Percentiles rank a stretch among this genome's conserved stretches.
These are phyloP conservation scores for Delphinella strobiligena DNA, from an alignment of 2,329 filamentous ascomycete species.

Conservation along the genomic window DNA sequence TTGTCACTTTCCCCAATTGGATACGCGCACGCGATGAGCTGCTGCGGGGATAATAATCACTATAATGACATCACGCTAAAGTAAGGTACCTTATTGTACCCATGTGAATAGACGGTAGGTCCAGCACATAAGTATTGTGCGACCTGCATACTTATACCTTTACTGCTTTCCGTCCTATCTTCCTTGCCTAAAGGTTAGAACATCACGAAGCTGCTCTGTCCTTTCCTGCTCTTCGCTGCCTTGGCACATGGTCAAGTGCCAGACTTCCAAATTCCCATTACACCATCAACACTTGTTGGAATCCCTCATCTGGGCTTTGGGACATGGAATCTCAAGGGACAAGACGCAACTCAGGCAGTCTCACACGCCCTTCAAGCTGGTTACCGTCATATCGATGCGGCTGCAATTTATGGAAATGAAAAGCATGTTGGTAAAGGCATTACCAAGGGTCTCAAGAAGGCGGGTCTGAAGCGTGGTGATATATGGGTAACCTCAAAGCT, in stretches of 20 bases:
- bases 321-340: slow-evolving; percentile 25
- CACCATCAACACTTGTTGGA: slow-evolving; percentile 13
- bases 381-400: slow-evolving; percentile 43
- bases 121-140: no score
- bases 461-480: slow-evolving; percentile 21
- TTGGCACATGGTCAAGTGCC: slow-evolving; percentile 9
- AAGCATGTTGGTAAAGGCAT: slow-evolving; percentile 32
- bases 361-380: slow-evolving; percentile 32
- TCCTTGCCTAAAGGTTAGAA: no score
- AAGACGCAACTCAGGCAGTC: slow-evolving; percentile 24
- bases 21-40: no score
- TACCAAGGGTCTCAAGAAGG: slow-evolving; percentile 20
- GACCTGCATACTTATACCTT: no score
- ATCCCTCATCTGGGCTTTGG: slow-evolving; percentile 26
- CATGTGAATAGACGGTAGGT: no score
- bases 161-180: no score
- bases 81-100: no score
- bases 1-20: no score
- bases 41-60: no score
- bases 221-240: slow-evolving; percentile 15
- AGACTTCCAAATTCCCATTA: slow-evolving; percentile 15
- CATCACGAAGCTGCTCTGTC: no score
- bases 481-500: slow-evolving; percentile 28
- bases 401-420: slow-evolving; percentile 33
- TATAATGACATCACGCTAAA: background rate